Base-by-base conservation (phyloP, 345 rosid species). In the Syzygium aqueum region DNA sequence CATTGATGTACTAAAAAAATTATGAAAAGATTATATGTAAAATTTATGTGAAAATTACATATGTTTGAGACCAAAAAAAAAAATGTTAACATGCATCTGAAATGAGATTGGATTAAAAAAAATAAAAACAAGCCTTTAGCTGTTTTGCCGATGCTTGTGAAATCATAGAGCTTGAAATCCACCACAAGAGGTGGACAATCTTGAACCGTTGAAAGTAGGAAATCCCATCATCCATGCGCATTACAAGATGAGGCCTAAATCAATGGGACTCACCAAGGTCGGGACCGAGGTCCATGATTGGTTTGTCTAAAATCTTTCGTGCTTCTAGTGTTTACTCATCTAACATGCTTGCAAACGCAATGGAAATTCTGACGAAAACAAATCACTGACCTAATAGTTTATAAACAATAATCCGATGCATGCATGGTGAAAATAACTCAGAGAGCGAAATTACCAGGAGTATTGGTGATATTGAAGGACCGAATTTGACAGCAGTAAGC, bases 401-500 rank as follows among this genome's bases (percentile, higher is more conserved):
- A 8, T 65, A 30, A 43, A 43, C 46, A 30, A 30, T 22, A 65
- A 65, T 15, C 21, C 77, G 1, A 57, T 57, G 28, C 15, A 11
- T 25, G 28, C 8, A 30, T 16, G 12, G 22, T 65, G 0, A 65
- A 15, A 30, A 30, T 28, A 65, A 3, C 22, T 12, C 5, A 25
- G 21, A 28, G 40, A 65, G 73, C 5, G 77, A 30, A 65, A 30
- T 65, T 30, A 30, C 23, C 22, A 2, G 6, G 6, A 65, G 6
- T 3, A 1, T 3, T 0, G 23, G 43, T 3, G 12, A 30, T 65
- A 7, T 1, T 1, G 11, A 65, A 65, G 23, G 43, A 16, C 6
- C 2, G 6, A 65, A 28, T 2, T 28, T 28, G 40, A 65, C 8
- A 30, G 22, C 10, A 8, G 40, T 5, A 0, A 28, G 77, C 3